A percentile compares a stretch with the other conserved stretches of the same genome.
Conservation (phyloP, 495 filamentous ascomycete genomes). For the Penicillium turbatum region DNA sequence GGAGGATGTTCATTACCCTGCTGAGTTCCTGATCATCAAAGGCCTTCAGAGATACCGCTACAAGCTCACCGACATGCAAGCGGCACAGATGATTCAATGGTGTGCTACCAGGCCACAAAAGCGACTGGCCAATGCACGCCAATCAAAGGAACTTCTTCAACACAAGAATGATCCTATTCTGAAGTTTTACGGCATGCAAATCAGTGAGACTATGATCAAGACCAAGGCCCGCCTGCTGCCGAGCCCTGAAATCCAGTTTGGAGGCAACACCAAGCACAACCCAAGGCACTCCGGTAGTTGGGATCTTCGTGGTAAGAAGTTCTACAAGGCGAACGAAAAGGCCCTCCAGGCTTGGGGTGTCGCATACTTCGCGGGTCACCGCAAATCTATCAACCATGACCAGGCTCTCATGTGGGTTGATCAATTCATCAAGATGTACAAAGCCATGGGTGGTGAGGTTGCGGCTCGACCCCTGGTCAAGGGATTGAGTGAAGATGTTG, state of each 20-base stretch:
- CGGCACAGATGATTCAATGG: conserved; percentile 81
- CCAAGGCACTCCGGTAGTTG: conserved; percentile 67
- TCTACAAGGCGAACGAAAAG: conserved; percentile 54
- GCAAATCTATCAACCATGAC: conserved; percentile 35
- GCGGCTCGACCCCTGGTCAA: conserved; percentile 26
- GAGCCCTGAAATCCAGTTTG: conserved; percentile 66
- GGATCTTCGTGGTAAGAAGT: conserved; percentile 79
- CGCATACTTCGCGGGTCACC: conserved; percentile 45
- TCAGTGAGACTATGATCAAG: conserved; percentile 57
- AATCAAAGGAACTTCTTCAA: conserved; percentile 61
- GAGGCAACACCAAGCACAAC: conserved; percentile 41
- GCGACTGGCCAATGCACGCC: conserved; percentile 58
- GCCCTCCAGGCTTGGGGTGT: conserved; percentile 70
- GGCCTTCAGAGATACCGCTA: conserved; percentile 70
- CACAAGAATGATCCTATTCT: conserved; percentile 68
- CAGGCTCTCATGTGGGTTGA: conserved; percentile 53
- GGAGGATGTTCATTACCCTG: conserved; percentile 63
- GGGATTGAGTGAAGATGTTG: conserved; percentile 43
- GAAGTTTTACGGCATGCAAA: conserved; percentile 60
- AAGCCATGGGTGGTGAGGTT: conserved; percentile 67
- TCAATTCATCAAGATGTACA: conserved; percentile 58
- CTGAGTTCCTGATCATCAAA: conserved; percentile 64
- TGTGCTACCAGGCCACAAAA: conserved; percentile 61
- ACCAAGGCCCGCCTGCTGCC: conserved; percentile 68
- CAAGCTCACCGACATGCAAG: conserved; percentile 68